These are phyloP conservation scores for Suhomyces tanzawaensis DNA, from an alignment of 805 yeast species.

Conservation along the genomic window DNA sequence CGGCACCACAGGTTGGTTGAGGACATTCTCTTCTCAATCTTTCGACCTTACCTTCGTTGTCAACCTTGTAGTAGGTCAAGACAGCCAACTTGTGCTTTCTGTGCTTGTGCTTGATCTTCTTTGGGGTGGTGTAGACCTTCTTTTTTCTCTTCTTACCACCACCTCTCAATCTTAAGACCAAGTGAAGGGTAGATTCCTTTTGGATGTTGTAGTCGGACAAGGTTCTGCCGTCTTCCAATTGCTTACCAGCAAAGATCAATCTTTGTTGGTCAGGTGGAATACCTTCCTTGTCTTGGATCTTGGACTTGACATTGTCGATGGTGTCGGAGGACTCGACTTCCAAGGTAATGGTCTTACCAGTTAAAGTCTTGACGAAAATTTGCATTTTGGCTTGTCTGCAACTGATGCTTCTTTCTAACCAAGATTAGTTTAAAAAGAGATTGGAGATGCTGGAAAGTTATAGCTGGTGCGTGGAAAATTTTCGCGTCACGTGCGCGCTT, in stretches of 20 bases:
- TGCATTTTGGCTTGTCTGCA: conserved; percentile 61
- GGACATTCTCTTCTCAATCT: conserved; percentile 99
- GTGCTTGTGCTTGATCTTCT: conserved; percentile 99
- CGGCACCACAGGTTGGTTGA: conserved; percentile 91
- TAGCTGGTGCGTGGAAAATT: not conserved
- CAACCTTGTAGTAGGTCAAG: conserved; percentile 98
- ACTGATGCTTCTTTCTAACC: conserved; percentile 51
- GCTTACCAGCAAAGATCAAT: conserved; percentile 99
- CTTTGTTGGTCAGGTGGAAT: conserved; percentile 99
- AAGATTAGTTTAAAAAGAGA: not conserved
- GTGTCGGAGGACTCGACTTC: conserved; percentile 99
- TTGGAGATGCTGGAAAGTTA: not conserved
- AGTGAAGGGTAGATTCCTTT: conserved; percentile 97
- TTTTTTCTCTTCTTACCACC: conserved; percentile 99
- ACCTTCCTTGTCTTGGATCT: conserved; percentile 99
- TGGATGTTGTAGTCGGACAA: conserved; percentile 99
- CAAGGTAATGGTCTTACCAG: conserved; percentile 98
- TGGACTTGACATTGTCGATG: conserved; percentile 97
- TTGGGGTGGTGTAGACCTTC: conserved; percentile 99
- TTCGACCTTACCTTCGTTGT: conserved; percentile 97
- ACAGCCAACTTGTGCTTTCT: conserved; percentile 99
- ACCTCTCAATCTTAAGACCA: conserved; percentile 97
- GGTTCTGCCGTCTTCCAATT: conserved; percentile 98
- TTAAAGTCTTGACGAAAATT: conserved; percentile 98
- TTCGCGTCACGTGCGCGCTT: not conserved